Evolutionary conservation across 2,329 filamentous ascomycete genomes (phyloP).

Genomic region (Apiospora rasikravindrae): DNA sequence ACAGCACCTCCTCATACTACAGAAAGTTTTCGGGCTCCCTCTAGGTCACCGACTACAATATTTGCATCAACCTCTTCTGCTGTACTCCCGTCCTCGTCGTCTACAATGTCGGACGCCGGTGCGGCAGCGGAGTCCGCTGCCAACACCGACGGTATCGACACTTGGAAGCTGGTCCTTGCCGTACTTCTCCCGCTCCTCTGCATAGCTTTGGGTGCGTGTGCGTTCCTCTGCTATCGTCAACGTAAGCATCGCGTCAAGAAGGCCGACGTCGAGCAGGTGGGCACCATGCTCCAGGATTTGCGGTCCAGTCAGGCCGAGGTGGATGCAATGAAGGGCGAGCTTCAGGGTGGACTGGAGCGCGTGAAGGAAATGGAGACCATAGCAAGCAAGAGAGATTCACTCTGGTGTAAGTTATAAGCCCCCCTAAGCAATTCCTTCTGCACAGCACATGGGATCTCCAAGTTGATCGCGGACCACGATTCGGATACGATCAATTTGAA

Average conservation of each 20-base stretch:
- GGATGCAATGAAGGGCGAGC: neutral
- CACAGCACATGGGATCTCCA: neutral
- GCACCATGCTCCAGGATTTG: conserved; percentile 20
- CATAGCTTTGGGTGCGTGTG: neutral
- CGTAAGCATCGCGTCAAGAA: neutral
- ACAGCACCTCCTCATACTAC: neutral
- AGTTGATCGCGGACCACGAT: neutral
- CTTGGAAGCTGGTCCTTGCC: conserved; percentile 19
- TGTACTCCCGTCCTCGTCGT: neutral
- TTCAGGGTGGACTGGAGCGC: conserved; percentile 18
- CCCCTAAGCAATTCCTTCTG: neutral
- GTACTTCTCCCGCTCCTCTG: conserved; percentile 11
- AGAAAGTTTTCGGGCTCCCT: neutral
- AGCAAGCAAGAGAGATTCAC: conserved; percentile 2
- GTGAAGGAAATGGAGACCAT: conserved; percentile 16
- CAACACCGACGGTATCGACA: neutral
- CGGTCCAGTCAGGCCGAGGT: neutral
- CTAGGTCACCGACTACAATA: neutral
- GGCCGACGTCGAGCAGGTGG: conserved; percentile 17
- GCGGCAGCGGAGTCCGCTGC: neutral
- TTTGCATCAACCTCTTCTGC: neutral
- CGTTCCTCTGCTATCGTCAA: conserved; percentile 16
- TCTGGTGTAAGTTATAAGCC: conserved; percentile 20
- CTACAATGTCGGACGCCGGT: conserved; percentile 14
- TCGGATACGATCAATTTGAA: neutral